phyloP scores from a whole-genome alignment of 1,139 yeast species.

The Scheffersomyces illinoinensis region DNA sequence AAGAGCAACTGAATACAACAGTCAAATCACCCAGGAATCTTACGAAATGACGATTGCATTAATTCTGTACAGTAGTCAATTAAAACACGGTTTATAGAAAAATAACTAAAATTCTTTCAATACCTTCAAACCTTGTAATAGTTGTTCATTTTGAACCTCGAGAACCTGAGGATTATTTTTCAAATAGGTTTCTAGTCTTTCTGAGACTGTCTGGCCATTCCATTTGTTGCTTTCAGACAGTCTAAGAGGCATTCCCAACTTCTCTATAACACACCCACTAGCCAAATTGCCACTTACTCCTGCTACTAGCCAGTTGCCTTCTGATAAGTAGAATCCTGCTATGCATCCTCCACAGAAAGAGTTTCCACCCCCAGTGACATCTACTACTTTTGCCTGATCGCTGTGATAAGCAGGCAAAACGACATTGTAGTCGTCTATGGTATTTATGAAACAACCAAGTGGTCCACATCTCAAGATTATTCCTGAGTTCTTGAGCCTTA shows the following conservation, averaged over 20 bases:
- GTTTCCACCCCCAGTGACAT: slow-evolving; percentile 96
- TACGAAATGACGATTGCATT: background rate
- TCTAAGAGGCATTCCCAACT: slow-evolving; percentile 65
- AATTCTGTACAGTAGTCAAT: background rate
- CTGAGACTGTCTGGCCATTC: slow-evolving; percentile 49
- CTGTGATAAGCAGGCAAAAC: slow-evolving; percentile 78
- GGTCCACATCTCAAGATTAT: slow-evolving; percentile 72
- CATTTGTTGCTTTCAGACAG: slow-evolving; percentile 37
- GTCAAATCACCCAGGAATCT: background rate
- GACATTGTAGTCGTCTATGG: slow-evolving; percentile 12
- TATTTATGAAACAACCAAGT: slow-evolving; percentile 52
- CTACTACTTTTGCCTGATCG: slow-evolving; percentile 55
- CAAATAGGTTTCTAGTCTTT: slow-evolving; percentile 31
- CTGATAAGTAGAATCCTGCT: slow-evolving; percentile 53
- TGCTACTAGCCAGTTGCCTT: slow-evolving; percentile 53
- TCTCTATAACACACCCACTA: slow-evolving; percentile 79
- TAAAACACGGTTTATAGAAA: background rate
- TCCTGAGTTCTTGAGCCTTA: slow-evolving; percentile 43
- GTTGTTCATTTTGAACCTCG: background rate
- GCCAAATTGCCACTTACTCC: slow-evolving; percentile 73
- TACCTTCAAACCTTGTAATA: background rate
- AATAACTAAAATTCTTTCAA: background rate
- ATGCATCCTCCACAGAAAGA: slow-evolving; percentile 82
- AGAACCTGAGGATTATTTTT: slow-evolving; percentile 1
- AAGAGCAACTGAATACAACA: background rate